Percentiles rank a stretch among this genome's conserved stretches.
Evolutionary conservation across 177 flowering plant species (phyloP).

Genomic region (Vitis hybrid): DNA sequence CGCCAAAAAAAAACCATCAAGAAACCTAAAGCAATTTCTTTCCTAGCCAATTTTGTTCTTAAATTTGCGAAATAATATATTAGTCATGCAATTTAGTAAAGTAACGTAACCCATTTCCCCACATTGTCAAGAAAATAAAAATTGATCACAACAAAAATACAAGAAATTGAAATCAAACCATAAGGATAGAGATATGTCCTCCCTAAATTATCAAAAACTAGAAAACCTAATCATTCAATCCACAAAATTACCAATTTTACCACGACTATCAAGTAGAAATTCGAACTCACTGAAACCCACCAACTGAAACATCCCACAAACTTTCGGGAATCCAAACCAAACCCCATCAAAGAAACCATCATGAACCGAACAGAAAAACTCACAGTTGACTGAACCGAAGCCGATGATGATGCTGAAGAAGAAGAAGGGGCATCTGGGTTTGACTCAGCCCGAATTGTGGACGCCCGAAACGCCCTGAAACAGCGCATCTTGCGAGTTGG

Average conservation of each 20-base stretch:
- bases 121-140: background rate
- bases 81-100: background rate
- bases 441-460: conserved; percentile 36
- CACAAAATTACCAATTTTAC: too few species aligned
- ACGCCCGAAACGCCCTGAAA: conserved; percentile 34
- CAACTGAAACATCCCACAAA: background rate
- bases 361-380: conserved; percentile 17
- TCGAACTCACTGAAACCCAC: background rate
- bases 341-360: background rate
- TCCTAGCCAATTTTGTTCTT: background rate
- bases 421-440: conserved; percentile 35
- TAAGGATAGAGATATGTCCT: too few species aligned
- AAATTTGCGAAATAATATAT: background rate
- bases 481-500: conserved; percentile 15
- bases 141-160: too few species aligned
- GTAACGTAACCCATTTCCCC: background rate
- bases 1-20: background rate
- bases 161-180: too few species aligned
- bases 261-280: background rate
- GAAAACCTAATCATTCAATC: too few species aligned
- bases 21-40: background rate
- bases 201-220: too few species aligned
- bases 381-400: conserved; percentile 36
- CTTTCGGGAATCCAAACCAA: background rate
- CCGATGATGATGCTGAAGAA: conserved; percentile 31